Evolutionary conservation across 2,329 filamentous ascomycete genomes (phyloP).

Genomic region (Blumeriella jaapii): DNA sequence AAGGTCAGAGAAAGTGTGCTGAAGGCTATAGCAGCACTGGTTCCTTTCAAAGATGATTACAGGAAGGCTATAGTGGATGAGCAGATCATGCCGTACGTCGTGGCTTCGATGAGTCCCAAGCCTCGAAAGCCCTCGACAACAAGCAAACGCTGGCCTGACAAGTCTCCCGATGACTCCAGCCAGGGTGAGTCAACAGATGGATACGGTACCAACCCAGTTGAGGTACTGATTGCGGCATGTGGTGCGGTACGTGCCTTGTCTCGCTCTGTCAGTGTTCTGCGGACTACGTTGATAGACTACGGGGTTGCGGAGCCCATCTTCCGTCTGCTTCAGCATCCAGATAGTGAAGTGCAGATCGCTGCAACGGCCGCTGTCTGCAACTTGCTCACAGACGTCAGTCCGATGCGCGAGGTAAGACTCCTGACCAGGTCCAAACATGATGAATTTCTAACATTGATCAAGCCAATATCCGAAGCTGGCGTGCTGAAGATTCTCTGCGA

Average conservation of each 20-base stretch:
- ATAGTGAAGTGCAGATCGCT: conserved; percentile 73
- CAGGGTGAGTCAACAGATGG: conserved; percentile 25
- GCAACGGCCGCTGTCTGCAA: conserved; percentile 80
- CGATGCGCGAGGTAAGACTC: conserved; percentile 68
- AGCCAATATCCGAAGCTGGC: conserved; percentile 63
- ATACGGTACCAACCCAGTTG: conserved; percentile 62
- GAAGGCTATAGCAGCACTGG: conserved; percentile 70
- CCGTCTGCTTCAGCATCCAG: conserved; percentile 58
- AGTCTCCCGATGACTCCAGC: conserved; percentile 17
- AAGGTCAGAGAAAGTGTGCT: conserved; percentile 65
- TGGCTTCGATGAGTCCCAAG: conserved; percentile 65
- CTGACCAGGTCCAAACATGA: not conserved
- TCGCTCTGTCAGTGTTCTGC: conserved; percentile 70
- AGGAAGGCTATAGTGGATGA: conserved; percentile 72
- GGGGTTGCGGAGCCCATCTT: conserved; percentile 70
- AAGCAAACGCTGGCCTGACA: conserved; percentile 29
- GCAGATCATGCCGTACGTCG: conserved; percentile 69
- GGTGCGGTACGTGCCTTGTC: conserved; percentile 71
- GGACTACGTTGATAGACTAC: conserved; percentile 80
- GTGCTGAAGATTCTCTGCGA: conserved; percentile 69
- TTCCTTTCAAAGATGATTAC: conserved; percentile 72
- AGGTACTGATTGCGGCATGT: conserved; percentile 77
- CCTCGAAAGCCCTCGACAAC: conserved; percentile 37
- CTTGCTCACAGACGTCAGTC: conserved; percentile 76
- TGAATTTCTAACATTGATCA: conserved; percentile 7